Base-by-base conservation (phyloP, 306 rosid genomes). In the Quercus engelmannii region DNA sequence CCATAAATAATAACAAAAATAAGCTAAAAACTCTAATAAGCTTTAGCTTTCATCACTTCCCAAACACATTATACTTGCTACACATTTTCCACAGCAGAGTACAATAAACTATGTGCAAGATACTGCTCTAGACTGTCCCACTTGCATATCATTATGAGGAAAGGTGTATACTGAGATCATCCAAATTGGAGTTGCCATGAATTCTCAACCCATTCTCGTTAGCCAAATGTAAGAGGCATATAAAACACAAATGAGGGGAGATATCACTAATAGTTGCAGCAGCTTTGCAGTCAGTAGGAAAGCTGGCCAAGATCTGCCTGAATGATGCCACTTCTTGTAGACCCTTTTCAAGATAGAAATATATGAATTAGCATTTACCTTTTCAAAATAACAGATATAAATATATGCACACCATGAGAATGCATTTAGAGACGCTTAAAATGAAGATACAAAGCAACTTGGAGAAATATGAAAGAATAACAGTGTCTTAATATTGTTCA, bases 201-300 rank as follows among this genome's bases (percentile, higher is more conserved):
- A 95, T 86, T 81, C 93, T 88, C 88, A 91, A 77, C 26, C 98
- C 99, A 41, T 95, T 91, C 86, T 95, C 97, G 78, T 91, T 93
- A 52, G 99, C 99, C 79, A 95, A 81, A 90, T 95, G 98, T 80
- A 95, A 79, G 23, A 93, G 81, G 90, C 98, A 95, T 78, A 95
- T 95, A 89, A 95, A 93, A 90, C 99, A 91, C 89, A 93, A 55
- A 83, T 95, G 98, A 56, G 99, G 97, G 63, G 98, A 95, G 78
- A 91, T 90, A 76, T 95, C 98, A 30, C 83, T 74, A 46, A 86
- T 79, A 25, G 86, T 88, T 79, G 84, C 83, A 38, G 94, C 97
- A 23, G 97, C 99, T 46, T 80, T 85, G 90, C 94, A 88, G 52
- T 93, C 94, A 3, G 80, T 70, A 31, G 97, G 97, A 82, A 95